Evolutionary conservation across 768 basidiomycete genomes (phyloP).

Genomic region (Russula foetens): DNA sequence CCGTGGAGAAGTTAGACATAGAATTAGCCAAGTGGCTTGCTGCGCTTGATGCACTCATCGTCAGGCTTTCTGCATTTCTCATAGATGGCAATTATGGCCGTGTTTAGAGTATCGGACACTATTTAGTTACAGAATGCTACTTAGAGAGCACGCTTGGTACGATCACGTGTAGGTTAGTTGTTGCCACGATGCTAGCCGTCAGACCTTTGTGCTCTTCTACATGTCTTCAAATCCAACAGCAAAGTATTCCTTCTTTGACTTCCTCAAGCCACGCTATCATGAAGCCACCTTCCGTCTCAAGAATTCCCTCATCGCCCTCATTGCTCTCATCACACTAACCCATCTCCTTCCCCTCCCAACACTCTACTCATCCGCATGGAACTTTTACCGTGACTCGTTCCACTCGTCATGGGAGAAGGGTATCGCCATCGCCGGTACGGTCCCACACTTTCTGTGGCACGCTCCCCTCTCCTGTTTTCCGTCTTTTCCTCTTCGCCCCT

Average conservation of each 20-base stretch:
- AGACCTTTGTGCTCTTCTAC: not conserved
- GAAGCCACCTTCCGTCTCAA: slow-evolving; percentile 16
- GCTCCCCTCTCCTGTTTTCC: too few species aligned
- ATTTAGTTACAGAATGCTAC: not conserved
- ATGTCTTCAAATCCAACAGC: slow-evolving; percentile 2
- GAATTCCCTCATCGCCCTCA: slow-evolving; percentile 11
- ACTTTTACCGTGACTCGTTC: slow-evolving; percentile 16
- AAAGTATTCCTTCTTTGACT: slow-evolving; percentile 8
- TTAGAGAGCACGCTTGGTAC: not conserved
- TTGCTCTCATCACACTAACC: slow-evolving; percentile 10
- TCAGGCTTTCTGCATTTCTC: slow-evolving; percentile 44
- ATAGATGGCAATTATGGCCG: slow-evolving; percentile 48
- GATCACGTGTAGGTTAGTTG: slow-evolving; percentile 11
- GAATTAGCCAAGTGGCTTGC: slow-evolving; percentile 54
- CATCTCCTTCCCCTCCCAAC: slow-evolving; percentile 20
- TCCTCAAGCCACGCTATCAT: slow-evolving; percentile 15
- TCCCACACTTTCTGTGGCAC: not conserved
- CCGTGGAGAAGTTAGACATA: slow-evolving; percentile 43
- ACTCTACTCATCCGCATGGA: slow-evolving; percentile 15
- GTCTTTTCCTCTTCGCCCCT: too few species aligned
- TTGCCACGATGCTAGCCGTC: not conserved
- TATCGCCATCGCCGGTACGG: slow-evolving; percentile 10
- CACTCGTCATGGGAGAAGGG: slow-evolving; percentile 14
- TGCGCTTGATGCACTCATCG: slow-evolving; percentile 46
- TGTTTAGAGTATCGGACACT: slow-evolving; percentile 29